Evolutionary conservation across 1,284 basidiomycete genomes (phyloP), one percentile per base, ranked within the genome.

Genomic region (Naganishia liquefaciens): DNA sequence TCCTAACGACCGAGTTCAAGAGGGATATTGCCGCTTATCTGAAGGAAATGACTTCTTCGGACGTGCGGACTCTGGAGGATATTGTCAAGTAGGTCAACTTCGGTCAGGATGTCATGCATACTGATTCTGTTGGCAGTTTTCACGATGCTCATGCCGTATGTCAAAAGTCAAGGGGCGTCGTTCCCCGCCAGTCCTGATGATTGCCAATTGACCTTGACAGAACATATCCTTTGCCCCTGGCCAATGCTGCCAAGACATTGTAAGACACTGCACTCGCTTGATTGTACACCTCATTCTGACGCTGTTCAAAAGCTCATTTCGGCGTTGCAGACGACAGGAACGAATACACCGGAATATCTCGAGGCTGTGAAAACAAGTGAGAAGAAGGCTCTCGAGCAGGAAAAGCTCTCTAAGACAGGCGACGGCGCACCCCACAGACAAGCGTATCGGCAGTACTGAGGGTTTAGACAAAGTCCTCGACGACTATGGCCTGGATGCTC

Each of bases 401-500:
- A n/a, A n/a, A n/a, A n/a, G n/a, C n/a, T n/a, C n/a, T n/a, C n/a
- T n/a, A n/a, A n/a, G n/a, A n/a, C n/a, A n/a, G n/a, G n/a, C n/a
- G n/a, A n/a, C n/a, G n/a, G n/a, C 25, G 17, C 17, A 6, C 17
- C 44, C 19, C 28, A 4, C 13, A 57, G 63, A 65, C 25, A 47
- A 58, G 52, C 39, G 57, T 15, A 63, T 70, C n/a, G 66, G 69
- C n/a, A 39, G 58, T 3, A 70, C 68, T 17, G 50, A 61, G 3
- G 68, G 68, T 15, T 63, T 70, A 11, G 69, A 69, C 47, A 60
- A 54, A 51, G 47, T 66, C 1, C 63, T 72, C 21, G 67, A 70
- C 28, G 54, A 68, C 39, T 60, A 66, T 33, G 40, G 49, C 10
- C 66, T 69, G 33, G 70, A 71, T 44, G 68, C 69, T 15, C 33